Evolutionary conservation across 2,329 filamentous ascomycete genomes (phyloP), one percentile per base, ranked within the genome.

Genomic region (Cordyceps farinosa): DNA sequence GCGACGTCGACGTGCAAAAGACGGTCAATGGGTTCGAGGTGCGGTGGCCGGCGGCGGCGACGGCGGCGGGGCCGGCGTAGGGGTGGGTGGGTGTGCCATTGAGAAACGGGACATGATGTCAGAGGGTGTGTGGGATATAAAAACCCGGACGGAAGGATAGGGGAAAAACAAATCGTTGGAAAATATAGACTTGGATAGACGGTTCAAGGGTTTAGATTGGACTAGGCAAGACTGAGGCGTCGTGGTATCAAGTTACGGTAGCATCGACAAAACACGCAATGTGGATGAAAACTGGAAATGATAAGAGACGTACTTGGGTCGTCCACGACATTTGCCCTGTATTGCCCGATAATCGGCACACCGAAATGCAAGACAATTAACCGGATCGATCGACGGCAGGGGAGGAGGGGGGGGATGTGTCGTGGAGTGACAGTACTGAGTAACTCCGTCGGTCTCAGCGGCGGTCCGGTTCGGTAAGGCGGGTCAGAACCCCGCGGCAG

Each of bases 11-110:
- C 67, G 79, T 96, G 64, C 85, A 91, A 67, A 88, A 90, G 74
- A 96, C 91, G 8, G 92, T 96, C 8, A 92, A 89, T 69, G 90
- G 90, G 27, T 96, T 90, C 75, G 82, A 87, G 65, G 75, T 96
- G 66, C 80, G 80, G 65, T 95, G 91, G 91, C 79, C 82, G 0
- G 71, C 73, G 54, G 73, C 71, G 22, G 22, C 22, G 22, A 22
- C 22, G 22, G 22, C 22, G 22, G 22, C 22, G 22, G 22, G 22
- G 22, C 22, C 22, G 22, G 22, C 22, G 22, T 22, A 22, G 22
- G 22, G 22, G 22, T 22, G 22, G 22, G 22, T 22, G 22, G 22
- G 22, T 22, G 22, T 22, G 22, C 22, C 22, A 22, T 22, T 22
- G 22, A 22, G 22, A 22, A 22, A 22, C 22, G 22, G 22, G 22